Percentiles rank a stretch among this genome's conserved stretches.
phyloP scores from a whole-genome alignment of 176 grass and related monocot species.

The Poa annua region DNA sequence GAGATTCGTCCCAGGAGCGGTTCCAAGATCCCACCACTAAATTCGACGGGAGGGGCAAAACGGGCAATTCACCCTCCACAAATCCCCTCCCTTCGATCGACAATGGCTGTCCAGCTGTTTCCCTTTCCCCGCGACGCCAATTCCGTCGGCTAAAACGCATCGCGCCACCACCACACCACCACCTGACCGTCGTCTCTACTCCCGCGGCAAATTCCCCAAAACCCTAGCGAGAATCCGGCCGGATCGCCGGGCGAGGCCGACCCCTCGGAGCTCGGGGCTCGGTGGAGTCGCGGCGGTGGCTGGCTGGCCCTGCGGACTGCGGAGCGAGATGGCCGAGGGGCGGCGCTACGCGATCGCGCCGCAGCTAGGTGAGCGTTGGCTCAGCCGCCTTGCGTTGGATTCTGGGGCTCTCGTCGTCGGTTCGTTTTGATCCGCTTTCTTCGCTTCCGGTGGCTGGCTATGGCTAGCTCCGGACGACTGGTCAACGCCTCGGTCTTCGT shows the following conservation, averaged over 20 bases:
- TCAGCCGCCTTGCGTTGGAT: not conserved
- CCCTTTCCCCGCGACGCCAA: not conserved
- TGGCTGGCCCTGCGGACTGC: not conserved
- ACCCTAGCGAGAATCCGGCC: constrained; percentile 19
- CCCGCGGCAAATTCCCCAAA: not conserved
- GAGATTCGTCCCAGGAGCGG: not conserved
- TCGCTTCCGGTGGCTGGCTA: not conserved
- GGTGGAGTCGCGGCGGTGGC: not conserved
- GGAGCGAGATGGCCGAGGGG: constrained; percentile 68
- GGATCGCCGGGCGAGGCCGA: not conserved
- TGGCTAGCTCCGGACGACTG: not conserved
- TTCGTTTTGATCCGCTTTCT: not conserved
- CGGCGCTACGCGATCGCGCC: constrained; percentile 69
- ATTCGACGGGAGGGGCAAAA: constrained; percentile 14
- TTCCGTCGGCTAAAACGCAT: constrained; percentile 5
- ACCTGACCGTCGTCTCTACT: constrained; percentile 2
- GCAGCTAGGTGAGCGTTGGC: constrained; percentile 62
- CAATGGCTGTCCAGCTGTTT: constrained; percentile 23
- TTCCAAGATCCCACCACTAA: not conserved
- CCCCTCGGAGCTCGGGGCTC: not conserved
- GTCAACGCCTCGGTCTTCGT: constrained; percentile 48
- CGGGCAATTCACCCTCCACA: not conserved
- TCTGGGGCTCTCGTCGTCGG: not conserved
- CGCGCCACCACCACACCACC: not conserved
- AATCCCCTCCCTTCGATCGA: not conserved